Evolutionary conservation across 2,329 filamentous ascomycete genomes (phyloP).

Genomic region (Mollisia scopiformis): DNA sequence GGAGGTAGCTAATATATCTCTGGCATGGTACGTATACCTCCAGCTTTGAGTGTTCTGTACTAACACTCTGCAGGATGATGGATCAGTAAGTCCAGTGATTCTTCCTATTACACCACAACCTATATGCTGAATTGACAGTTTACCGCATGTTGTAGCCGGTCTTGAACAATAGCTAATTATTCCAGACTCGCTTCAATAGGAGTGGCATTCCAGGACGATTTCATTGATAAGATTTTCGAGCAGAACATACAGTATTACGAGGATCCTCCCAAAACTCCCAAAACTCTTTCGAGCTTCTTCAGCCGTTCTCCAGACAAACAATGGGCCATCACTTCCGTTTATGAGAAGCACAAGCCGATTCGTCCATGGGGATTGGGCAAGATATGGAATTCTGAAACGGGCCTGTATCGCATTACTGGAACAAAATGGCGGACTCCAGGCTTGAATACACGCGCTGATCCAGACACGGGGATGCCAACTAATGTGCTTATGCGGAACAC

Average conservation of each 20-base stretch:
- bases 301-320: slow-evolving; percentile 23
- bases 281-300: slow-evolving; percentile 21
- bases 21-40: slow-evolving; percentile 43
- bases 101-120: neutral
- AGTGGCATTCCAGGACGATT: slow-evolving; percentile 39
- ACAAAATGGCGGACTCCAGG: slow-evolving; percentile 39
- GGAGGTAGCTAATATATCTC: slow-evolving; percentile 49
- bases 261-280: slow-evolving; percentile 20
- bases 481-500: slow-evolving; percentile 41
- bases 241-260: slow-evolving; percentile 35
- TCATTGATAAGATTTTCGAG: slow-evolving; percentile 36
- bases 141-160: too few relatives aligned
- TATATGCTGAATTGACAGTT: neutral
- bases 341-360: slow-evolving; percentile 48
- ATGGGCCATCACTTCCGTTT: slow-evolving; percentile 54
- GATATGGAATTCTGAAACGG: slow-evolving; percentile 36
- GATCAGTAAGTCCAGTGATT: slow-evolving; percentile 32
- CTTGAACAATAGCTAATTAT: neutral
- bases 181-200: slow-evolving; percentile 37
- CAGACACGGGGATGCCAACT: slow-evolving; percentile 41
- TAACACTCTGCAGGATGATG: slow-evolving; percentile 45
- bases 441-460: slow-evolving; percentile 41
- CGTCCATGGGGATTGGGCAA: slow-evolving; percentile 40
- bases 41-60: neutral
- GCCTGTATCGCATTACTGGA: slow-evolving; percentile 49